These are phyloP conservation scores for Metschnikowia amazonensis DNA, from an alignment of 805 yeast genomes.

Conservation along the genomic window DNA sequence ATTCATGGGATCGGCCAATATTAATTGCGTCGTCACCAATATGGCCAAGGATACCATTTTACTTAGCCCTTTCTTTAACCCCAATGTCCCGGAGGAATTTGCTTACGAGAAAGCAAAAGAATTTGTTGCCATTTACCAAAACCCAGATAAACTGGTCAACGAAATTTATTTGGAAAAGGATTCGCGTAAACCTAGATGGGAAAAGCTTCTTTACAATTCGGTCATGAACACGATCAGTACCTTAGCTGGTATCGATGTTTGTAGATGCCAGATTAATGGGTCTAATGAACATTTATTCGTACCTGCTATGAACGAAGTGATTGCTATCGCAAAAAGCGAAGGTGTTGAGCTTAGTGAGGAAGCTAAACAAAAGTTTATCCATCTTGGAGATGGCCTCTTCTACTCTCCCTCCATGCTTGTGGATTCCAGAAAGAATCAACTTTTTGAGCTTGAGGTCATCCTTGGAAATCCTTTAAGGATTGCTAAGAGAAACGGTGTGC, in stretches of 20 bases:
- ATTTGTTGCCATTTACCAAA: slow-evolving; percentile 28
- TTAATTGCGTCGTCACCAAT: slow-evolving; percentile 46
- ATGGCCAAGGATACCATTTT: slow-evolving; percentile 47
- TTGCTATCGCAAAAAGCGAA: slow-evolving; percentile 64
- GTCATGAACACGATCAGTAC: slow-evolving; percentile 36
- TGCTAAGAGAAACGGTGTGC: slow-evolving; percentile 14
- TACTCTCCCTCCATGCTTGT: slow-evolving; percentile 73
- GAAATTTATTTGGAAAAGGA: slow-evolving; percentile 25
- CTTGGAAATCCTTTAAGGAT: slow-evolving; percentile 56
- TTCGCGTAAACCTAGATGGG: slow-evolving; percentile 36
- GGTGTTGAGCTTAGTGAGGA: slow-evolving; percentile 52
- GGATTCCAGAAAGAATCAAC: slow-evolving; percentile 61
- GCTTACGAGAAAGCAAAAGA: slow-evolving; percentile 18
- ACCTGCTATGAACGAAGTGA: slow-evolving; percentile 69
- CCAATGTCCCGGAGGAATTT: slow-evolving; percentile 13
- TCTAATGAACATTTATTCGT: slow-evolving; percentile 29
- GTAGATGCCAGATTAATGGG: slow-evolving; percentile 33
- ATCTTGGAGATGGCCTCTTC: slow-evolving; percentile 38
- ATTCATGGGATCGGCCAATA: slow-evolving; percentile 56
- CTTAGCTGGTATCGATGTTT: slow-evolving; percentile 31
- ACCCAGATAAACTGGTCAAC: slow-evolving; percentile 24
- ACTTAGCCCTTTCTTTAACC: slow-evolving; percentile 48
- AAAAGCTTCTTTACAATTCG: slow-evolving; percentile 35
- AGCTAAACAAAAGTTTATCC: slow-evolving; percentile 48
- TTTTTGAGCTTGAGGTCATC: slow-evolving; percentile 68